Percentiles rank a stretch among this genome's conserved stretches.
These are phyloP conservation scores for Pharnaceum exiguum DNA, from an alignment of 148 eudicot genomes.

Conservation along the genomic window DNA sequence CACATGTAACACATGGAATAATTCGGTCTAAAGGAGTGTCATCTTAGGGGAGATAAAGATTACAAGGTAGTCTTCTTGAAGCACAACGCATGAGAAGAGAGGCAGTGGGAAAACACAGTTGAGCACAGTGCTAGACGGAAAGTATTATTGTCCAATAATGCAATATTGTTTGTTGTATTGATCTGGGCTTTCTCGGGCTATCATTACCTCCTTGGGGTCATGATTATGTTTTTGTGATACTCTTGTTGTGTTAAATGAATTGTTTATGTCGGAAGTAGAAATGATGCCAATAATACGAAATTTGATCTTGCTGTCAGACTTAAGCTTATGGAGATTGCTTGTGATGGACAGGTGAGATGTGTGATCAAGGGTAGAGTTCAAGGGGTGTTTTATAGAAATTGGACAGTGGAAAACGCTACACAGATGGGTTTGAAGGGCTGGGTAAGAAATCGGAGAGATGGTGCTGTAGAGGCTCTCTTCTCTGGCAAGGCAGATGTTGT, in stretches of 20 bases:
- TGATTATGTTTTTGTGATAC: background rate
- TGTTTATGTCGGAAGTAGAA: background rate
- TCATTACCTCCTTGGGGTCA: background rate
- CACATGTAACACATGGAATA: no score
- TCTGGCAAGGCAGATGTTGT: slow-evolving; percentile 59
- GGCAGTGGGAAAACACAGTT: no score
- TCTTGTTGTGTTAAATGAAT: background rate
- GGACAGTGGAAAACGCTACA: slow-evolving; percentile 79
- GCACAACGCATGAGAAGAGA: no score
- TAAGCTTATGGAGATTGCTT: background rate
- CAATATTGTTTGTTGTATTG: background rate
- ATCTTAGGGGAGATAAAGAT: no score
- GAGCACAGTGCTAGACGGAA: no score
- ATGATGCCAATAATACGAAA: background rate
- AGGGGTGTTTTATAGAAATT: slow-evolving; percentile 80
- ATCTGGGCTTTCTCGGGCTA: background rate
- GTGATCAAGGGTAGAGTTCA: slow-evolving; percentile 88
- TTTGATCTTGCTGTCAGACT: background rate
- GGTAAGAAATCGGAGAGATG: slow-evolving; percentile 81
- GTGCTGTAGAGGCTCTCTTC: slow-evolving; percentile 85
- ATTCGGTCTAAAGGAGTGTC: no score
- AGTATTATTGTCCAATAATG: background rate
- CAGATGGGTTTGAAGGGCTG: slow-evolving; percentile 79
- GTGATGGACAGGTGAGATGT: slow-evolving; percentile 58
- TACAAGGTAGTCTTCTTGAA: no score